Conservation (phyloP, 768 basidiomycete genomes). For the Galerina sulciceps region DNA sequence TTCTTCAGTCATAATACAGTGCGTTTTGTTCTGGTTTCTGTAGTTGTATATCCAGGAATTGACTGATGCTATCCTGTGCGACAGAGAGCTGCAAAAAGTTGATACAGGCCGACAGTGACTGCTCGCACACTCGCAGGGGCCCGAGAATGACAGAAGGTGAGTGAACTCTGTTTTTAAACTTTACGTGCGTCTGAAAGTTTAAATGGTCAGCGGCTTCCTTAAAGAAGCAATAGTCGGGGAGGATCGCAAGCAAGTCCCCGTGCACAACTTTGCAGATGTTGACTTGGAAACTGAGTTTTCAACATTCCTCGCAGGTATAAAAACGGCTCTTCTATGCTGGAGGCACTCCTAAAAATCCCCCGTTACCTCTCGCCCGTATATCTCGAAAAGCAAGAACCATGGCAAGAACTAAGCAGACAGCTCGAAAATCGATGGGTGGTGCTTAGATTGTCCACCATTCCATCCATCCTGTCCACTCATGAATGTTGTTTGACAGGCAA, state of each 20-base stretch:
- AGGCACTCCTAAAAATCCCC: neutral
- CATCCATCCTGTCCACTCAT: neutral
- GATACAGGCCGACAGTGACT: no score
- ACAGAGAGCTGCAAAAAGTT: no score
- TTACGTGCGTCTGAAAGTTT: neutral
- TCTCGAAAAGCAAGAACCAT: conserved; percentile 34
- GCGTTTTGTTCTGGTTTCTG: no score
- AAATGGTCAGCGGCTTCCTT: neutral
- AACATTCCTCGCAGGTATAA: neutral
- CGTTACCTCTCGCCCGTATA: neutral
- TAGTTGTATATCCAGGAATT: no score
- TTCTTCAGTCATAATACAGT: no score
- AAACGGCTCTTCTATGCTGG: neutral
- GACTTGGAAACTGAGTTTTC: neutral
- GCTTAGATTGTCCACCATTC: conserved; percentile 7
- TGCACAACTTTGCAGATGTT: neutral
- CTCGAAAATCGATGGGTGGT: conserved; percentile 75
- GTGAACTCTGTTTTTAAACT: no score
- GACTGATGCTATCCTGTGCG: no score
- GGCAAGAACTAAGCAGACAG: conserved; percentile 77
- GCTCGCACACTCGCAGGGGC: no score
- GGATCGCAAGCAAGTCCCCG: neutral
- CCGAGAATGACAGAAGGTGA: no score
- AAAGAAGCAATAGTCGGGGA: neutral
- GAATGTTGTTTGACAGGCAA: no score